phyloP scores from a whole-genome alignment of 1,139 yeast species.

The Taphrina sp. region DNA sequence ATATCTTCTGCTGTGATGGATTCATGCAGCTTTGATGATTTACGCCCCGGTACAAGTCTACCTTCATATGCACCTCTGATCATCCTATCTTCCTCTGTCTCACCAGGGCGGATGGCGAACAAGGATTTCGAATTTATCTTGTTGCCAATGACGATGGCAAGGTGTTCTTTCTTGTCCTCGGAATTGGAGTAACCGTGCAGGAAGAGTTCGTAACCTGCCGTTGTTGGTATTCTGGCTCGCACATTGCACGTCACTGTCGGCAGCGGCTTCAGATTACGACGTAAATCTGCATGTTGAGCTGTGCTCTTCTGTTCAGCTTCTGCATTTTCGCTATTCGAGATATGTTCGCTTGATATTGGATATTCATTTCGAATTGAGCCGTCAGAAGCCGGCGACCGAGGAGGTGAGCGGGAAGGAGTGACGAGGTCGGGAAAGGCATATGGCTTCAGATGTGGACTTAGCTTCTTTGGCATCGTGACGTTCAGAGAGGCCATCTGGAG shows the following conservation, averaged over 20 bases:
- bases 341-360: constrained; percentile 2
- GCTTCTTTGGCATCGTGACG: background rate
- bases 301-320: background rate
- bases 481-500: background rate
- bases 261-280: constrained; percentile 41
- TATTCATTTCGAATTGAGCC: constrained; percentile 4
- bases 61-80: constrained; percentile 96
- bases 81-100: constrained; percentile 90
- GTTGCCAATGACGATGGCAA: constrained; percentile 96
- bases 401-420: constrained; percentile 22
- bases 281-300: constrained; percentile 21
- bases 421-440: constrained; percentile 28
- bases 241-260: constrained; percentile 88
- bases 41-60: constrained; percentile 78
- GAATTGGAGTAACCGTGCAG: constrained; percentile 84
- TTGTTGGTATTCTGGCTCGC: constrained; percentile 91
- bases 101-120: constrained; percentile 61
- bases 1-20: constrained; percentile 50
- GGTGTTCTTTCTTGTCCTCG: constrained; percentile 85
- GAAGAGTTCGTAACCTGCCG: constrained; percentile 87
- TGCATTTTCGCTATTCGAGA: background rate
- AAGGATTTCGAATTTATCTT: constrained; percentile 75
- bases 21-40: constrained; percentile 50
- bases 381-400: constrained; percentile 10
- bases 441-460: background rate